Percentiles rank a stretch among this genome's conserved stretches.
Evolutionary conservation across 768 basidiomycete genomes (phyloP).

Genomic region (Butyriboletus loyo): DNA sequence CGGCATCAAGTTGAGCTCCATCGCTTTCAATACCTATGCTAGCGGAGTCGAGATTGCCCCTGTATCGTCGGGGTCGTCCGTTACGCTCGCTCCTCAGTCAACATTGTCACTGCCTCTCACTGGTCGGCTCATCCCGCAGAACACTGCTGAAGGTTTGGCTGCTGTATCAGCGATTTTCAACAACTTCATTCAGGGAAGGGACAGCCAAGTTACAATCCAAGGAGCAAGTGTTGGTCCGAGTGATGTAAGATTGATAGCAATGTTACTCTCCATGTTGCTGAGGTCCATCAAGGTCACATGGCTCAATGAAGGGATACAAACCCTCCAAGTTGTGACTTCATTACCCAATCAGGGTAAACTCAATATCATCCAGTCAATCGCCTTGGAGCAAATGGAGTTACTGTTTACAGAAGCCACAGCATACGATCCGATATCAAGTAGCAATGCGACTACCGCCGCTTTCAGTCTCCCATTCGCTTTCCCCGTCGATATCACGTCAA

Average conservation of each 20-base stretch:
- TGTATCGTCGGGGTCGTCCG: conserved; percentile 45
- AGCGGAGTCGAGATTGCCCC: conserved; percentile 56
- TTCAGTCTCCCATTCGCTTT: conserved; percentile 71
- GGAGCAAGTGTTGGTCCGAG: conserved; percentile 57
- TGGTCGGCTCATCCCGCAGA: conserved; percentile 66
- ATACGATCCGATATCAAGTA: conserved; percentile 57
- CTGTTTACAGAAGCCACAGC: conserved; percentile 56
- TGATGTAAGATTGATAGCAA: conserved; percentile 39
- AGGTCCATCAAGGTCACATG: conserved; percentile 51
- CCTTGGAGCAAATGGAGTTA: conserved; percentile 55
- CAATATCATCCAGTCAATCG: conserved; percentile 62
- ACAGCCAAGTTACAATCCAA: conserved; percentile 56
- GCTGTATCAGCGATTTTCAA: conserved; percentile 67
- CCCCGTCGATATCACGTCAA: conserved; percentile 60
- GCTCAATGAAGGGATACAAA: conserved; percentile 70
- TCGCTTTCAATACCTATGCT: conserved; percentile 60
- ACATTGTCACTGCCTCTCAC: conserved; percentile 51
- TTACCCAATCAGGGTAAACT: conserved; percentile 63
- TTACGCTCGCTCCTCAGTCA: conserved; percentile 54
- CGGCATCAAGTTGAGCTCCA: conserved; percentile 58
- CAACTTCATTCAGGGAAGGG: conserved; percentile 64
- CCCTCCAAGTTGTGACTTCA: conserved; percentile 53
- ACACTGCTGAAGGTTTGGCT: conserved; percentile 46
- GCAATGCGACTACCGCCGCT: conserved; percentile 55
- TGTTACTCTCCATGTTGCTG: conserved; percentile 1